Percentiles rank a stretch among this genome's conserved stretches.
Evolutionary conservation across 202 grass and related monocot species (phyloP).

Genomic region (Eragrostis tef): DNA sequence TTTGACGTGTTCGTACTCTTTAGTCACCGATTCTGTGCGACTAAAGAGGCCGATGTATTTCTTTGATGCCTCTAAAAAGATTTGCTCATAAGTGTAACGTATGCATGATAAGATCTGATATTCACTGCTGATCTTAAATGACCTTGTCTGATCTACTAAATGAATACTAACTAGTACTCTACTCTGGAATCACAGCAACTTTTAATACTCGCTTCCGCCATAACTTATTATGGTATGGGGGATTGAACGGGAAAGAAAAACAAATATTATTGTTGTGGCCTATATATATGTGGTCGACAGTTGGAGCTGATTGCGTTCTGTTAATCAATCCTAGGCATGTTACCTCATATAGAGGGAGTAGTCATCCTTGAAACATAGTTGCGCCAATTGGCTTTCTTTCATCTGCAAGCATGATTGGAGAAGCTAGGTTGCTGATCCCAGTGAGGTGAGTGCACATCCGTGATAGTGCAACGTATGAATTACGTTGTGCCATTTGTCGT

Average conservation of each 20-base stretch:
- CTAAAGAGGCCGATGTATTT: no score
- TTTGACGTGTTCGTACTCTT: no score
- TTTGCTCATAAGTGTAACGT: no score
- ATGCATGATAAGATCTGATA: no score
- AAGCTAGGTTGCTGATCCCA: conserved; percentile 6
- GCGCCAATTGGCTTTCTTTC: conserved; percentile 52
- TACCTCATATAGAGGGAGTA: neutral
- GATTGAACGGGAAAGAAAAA: neutral
- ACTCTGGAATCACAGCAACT: no score
- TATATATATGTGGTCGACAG: conserved; percentile 25
- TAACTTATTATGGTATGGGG: neutral
- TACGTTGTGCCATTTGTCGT: conserved; percentile 52
- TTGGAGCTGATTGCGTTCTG: conserved; percentile 37
- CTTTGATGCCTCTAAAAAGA: no score
- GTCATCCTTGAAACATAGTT: neutral
- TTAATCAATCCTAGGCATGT: neutral
- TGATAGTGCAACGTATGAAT: conserved; percentile 1
- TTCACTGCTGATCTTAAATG: no score
- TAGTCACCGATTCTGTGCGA: no score
- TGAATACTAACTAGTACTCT: no score
- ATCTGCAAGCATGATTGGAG: neutral
- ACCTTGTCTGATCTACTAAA: no score
- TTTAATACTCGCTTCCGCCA: neutral
- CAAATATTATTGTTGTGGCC: neutral
- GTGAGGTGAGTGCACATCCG: neutral